Evolutionary conservation across 208 protist genomes (phyloP).

Genomic region (Lotmaria passim): DNA sequence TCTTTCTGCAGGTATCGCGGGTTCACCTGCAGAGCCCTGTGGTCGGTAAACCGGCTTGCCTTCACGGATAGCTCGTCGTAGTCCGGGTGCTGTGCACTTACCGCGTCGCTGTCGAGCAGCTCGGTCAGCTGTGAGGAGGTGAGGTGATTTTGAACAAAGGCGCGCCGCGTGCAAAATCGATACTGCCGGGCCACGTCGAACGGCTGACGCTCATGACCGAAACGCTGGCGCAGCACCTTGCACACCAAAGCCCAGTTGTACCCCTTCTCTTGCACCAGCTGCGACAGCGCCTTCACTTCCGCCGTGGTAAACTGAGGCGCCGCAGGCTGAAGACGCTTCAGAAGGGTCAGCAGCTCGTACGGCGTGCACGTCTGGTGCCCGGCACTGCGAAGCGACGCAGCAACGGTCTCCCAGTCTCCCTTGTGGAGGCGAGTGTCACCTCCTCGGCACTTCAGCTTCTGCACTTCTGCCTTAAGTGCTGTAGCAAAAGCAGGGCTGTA

Average conservation of each 20-base stretch:
- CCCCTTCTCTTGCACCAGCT: conserved; percentile 19
- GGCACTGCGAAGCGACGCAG: conserved; percentile 1
- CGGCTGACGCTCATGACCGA: conserved; percentile 29
- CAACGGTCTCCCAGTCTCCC: conserved; percentile 6
- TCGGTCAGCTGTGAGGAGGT: conserved; percentile 5
- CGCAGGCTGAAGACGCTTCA: conserved; percentile 1
- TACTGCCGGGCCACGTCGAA: conserved; percentile 59
- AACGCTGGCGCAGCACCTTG: conserved; percentile 12
- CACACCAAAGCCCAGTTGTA: conserved; percentile 41
- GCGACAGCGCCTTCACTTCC: conserved; percentile 39
- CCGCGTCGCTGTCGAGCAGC: conserved; percentile 8
- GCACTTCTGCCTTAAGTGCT: conserved; percentile 4
- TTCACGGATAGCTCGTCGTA: conserved; percentile 21
- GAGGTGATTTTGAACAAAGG: conserved; percentile 28
- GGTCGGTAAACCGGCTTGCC: conserved; percentile 9
- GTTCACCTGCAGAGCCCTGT: conserved; percentile 23
- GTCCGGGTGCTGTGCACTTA: conserved; percentile 8
- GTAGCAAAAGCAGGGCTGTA: not conserved
- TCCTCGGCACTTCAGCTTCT: no score
- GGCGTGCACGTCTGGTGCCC: conserved; percentile 10
- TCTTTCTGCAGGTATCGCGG: conserved; percentile 22
- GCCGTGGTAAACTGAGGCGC: not conserved
- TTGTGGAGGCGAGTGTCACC: not conserved
- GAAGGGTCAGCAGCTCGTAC: conserved; percentile 8
- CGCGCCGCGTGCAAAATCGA: conserved; percentile 27